Conservation (phyloP, 2,329 filamentous ascomycete species). For the Venturia asperata region DNA sequence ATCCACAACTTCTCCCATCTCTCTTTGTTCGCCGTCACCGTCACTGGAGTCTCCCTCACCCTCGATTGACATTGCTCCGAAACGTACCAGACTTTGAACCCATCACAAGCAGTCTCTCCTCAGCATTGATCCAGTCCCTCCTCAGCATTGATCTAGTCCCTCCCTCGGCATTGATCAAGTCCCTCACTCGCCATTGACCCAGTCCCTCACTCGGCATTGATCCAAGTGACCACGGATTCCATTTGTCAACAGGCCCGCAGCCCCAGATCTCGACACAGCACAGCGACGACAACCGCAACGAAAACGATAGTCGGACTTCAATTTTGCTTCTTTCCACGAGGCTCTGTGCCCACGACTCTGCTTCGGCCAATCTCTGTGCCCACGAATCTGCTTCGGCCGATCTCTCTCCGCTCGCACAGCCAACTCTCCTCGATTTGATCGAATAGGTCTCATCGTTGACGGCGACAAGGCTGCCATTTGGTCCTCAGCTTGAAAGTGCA, state of each 20-base stretch:
- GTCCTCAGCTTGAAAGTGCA: neutral
- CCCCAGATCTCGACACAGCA: neutral
- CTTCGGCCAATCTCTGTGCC: neutral
- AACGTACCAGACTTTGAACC: neutral
- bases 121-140: neutral
- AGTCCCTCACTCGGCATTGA: neutral
- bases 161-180: too few relatives aligned
- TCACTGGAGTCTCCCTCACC: neutral
- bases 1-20: slow-evolving; percentile 15
- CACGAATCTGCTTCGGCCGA: neutral
- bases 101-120: neutral
- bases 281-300: neutral
- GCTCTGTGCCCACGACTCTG: neutral
- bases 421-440: neutral
- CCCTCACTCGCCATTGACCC: too few relatives aligned
- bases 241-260: neutral
- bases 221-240: neutral
- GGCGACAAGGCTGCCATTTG: neutral
- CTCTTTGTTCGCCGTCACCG: neutral
- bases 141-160: too few relatives aligned
- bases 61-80: neutral
- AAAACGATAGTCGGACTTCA: neutral
- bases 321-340: neutral
- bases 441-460: neutral
- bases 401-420: neutral